Evolutionary conservation across 805 yeast genomes (phyloP), one percentile per base, ranked within the genome.

Genomic region (Candida pseudofarinosa): DNA sequence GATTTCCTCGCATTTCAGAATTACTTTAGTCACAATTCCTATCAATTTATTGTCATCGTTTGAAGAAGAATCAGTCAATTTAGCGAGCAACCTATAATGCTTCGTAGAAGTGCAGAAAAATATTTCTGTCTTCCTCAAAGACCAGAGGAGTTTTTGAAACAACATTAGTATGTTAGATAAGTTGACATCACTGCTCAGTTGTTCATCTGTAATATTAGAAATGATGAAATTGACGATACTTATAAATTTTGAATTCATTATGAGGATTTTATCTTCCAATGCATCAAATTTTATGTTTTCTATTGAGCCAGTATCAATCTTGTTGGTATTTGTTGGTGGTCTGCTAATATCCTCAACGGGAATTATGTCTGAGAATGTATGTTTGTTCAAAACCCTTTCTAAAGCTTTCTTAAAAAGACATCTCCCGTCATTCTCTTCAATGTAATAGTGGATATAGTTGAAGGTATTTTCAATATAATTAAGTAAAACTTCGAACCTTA

Each of bases 401-500:
- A 23, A 23, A 6, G 6, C 10, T 10, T 23, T 23, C 28, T 23
- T 10, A 23, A 23, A 10, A 10, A 7, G 10, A 7, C 10, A 10
- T 23, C 10, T 10, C 10, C 28, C 28, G 10, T 23, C 28, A 6
- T 23, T 23, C 10, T 10, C 28, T 23, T 23, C 28, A 23, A 23
- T 23, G 10, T 23, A 23, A 10, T 23, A 23, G 10, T 23, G 40
- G 3, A 59, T 48, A 38, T 60, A 59, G 3, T 49, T 54, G 42
- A 57, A 58, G 0, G 76, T 66, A 28, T 59, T 60, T 48, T 69
- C 73, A 23, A 65, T 44, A 37, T 48, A 69, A 44, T 56, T 61
- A 42, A 67, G 28, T 23, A 23, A 23, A 7, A 23, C 10, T 10
- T 23, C 28, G 10, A 23, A 23, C 6, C 10, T 23, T 23, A 23